Conservation (phyloP, 495 filamentous ascomycete species). For the Hyphodiscus hymeniophilus region DNA sequence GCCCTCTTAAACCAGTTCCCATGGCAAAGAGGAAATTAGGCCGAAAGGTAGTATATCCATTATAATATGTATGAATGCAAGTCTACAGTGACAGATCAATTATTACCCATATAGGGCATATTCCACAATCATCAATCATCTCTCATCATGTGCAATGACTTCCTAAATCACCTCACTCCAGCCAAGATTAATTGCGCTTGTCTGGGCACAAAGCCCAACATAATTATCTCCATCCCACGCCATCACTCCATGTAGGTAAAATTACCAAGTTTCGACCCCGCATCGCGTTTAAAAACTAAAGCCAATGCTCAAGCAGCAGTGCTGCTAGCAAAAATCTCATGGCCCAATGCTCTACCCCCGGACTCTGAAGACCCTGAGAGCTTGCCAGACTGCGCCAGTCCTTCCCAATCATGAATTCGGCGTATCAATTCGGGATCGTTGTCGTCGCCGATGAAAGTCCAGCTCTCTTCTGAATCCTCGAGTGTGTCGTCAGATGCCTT, state of each 20-base stretch:
- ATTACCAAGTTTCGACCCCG: no score
- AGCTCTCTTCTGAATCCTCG: slow-evolving; percentile 56
- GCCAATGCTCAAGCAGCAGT: background rate
- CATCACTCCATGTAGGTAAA: no score
- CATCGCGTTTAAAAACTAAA: background rate
- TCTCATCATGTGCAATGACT: background rate
- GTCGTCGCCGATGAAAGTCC: slow-evolving; percentile 71
- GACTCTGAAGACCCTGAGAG: background rate
- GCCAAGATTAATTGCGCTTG: background rate
- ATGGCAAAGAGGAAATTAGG: no score
- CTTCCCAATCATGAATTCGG: slow-evolving; percentile 17
- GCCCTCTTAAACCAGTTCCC: no score
- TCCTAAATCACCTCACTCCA: background rate
- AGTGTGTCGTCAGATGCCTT: slow-evolving; percentile 39
- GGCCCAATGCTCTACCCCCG: slow-evolving; percentile 1
- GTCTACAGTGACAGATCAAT: slow-evolving; percentile 2
- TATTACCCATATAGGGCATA: background rate
- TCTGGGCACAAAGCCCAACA: no score
- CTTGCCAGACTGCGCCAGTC: slow-evolving; percentile 8
- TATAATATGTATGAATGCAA: slow-evolving; percentile 10
- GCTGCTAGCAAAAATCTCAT: background rate
- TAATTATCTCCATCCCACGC: background rate
- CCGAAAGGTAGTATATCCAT: slow-evolving; percentile 7
- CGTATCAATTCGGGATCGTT: slow-evolving; percentile 20
- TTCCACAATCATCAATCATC: slow-evolving; percentile 4